A percentile compares a stretch with the other conserved stretches of the same genome.
These are phyloP conservation scores for Xylaria curta DNA, from an alignment of 495 filamentous ascomycete species.

Conservation along the genomic window DNA sequence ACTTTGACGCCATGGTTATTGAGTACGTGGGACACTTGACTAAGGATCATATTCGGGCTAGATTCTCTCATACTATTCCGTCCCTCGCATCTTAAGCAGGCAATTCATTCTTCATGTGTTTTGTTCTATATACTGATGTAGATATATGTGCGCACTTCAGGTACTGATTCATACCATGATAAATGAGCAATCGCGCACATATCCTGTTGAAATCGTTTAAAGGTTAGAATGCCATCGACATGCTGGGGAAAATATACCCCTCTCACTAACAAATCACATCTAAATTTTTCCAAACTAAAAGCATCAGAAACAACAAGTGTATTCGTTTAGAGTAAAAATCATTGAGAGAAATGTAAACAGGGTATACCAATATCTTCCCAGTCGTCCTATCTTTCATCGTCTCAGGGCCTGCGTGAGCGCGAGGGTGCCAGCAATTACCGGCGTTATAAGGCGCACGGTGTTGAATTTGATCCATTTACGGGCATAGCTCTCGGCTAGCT, in stretches of 20 bases:
- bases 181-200: neutral
- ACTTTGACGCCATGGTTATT: neutral
- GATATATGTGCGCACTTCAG: neutral
- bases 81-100: neutral
- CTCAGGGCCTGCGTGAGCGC: conserved; percentile 45
- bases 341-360: neutral
- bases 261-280: neutral
- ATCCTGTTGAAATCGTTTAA: neutral
- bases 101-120: neutral
- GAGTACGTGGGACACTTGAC: neutral
- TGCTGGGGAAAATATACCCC: neutral
- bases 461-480: conserved; percentile 48
- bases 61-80: neutral
- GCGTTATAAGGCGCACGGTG: conserved; percentile 45
- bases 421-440: conserved; percentile 48
- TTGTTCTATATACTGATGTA: neutral
- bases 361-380: neutral
- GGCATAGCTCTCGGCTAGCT: conserved; percentile 46
- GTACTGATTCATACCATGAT: neutral
- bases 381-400: conserved; percentile 14
- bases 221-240: neutral
- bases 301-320: neutral
- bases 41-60: neutral
- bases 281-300: neutral
- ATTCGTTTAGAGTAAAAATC: neutral